A percentile compares a stretch with the other conserved stretches of the same genome.
Evolutionary conservation across 257 asterid genomes (phyloP).

Genomic region (Asclepias syriaca): DNA sequence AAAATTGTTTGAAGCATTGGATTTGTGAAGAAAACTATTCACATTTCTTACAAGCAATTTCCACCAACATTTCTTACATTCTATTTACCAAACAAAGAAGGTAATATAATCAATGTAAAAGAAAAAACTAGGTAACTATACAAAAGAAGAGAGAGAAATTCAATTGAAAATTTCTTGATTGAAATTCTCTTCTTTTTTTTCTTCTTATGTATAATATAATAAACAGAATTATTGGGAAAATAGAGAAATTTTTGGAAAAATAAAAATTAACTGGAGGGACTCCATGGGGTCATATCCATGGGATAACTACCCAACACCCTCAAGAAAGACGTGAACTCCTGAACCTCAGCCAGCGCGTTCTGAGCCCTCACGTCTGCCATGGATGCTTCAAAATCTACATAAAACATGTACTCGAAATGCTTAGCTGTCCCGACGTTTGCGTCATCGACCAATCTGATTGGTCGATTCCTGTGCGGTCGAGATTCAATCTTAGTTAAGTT

Average conservation of each 20-base stretch:
- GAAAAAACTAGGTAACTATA: background rate
- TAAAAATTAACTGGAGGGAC: conserved; percentile 33
- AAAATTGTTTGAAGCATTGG: too few relatives aligned
- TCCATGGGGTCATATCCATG: conserved; percentile 91
- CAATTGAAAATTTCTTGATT: background rate
- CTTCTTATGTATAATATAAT: background rate
- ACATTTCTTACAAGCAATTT: background rate
- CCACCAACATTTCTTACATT: background rate
- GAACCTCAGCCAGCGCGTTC: conserved; percentile 84
- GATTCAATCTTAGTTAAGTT: conserved; percentile 81
- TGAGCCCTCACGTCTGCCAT: conserved; percentile 90
- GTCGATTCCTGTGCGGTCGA: conserved; percentile 69
- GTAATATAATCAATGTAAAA: conserved; percentile 1
- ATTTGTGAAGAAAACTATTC: background rate
- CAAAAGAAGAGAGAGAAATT: background rate
- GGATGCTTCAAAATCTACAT: conserved; percentile 85
- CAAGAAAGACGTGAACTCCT: conserved; percentile 84
- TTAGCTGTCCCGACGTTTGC: conserved; percentile 63
- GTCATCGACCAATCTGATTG: conserved; percentile 60
- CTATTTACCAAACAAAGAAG: conserved; percentile 6
- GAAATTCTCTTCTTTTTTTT: background rate
- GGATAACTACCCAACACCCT: conserved; percentile 92
- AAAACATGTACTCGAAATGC: conserved; percentile 84
- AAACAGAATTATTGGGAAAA: conserved; percentile 2
- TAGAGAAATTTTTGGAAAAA: background rate